A percentile compares a stretch with the other conserved stretches of the same genome.
These are phyloP conservation scores for Backusella circina DNA, from an alignment of 192 early-diverging fungal genomes.

Conservation along the genomic window DNA sequence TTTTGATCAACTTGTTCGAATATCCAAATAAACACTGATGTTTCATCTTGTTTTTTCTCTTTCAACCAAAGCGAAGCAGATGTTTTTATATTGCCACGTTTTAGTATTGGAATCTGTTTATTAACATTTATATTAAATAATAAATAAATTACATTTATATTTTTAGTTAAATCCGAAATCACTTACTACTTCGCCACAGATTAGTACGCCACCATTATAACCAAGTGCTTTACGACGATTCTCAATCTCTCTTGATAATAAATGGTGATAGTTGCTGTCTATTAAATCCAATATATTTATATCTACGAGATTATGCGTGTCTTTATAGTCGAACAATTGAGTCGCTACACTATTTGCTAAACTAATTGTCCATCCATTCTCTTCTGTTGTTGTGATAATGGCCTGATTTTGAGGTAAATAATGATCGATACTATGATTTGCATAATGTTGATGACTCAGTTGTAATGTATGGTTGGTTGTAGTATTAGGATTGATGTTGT, in stretches of 20 bases:
- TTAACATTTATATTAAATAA: not conserved
- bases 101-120: conserved; percentile 50
- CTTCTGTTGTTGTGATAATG: conserved; percentile 51
- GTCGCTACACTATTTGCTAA: conserved; percentile 51
- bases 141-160: not conserved
- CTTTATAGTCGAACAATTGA: not conserved
- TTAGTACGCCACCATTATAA: conserved; percentile 18
- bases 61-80: conserved; percentile 63
- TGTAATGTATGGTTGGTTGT: not conserved
- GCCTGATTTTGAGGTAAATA: conserved; percentile 57
- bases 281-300: conserved; percentile 18
- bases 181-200: conserved; percentile 32
- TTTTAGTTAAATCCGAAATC: not conserved
- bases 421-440: not conserved
- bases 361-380: conserved; percentile 38
- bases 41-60: conserved; percentile 43
- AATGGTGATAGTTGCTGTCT: conserved; percentile 1
- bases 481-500: not conserved
- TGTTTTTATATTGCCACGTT: conserved; percentile 46
- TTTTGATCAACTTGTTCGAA: conserved; percentile 56
- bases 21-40: conserved; percentile 57
- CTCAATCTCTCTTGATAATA: not conserved
- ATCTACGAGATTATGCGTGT: not conserved
- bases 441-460: not conserved
- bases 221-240: not conserved